A percentile compares a stretch with the other conserved stretches of the same genome.
Conservation (phyloP, 371 early-diverging fungal species). For the Nematocida displodere region DNA sequence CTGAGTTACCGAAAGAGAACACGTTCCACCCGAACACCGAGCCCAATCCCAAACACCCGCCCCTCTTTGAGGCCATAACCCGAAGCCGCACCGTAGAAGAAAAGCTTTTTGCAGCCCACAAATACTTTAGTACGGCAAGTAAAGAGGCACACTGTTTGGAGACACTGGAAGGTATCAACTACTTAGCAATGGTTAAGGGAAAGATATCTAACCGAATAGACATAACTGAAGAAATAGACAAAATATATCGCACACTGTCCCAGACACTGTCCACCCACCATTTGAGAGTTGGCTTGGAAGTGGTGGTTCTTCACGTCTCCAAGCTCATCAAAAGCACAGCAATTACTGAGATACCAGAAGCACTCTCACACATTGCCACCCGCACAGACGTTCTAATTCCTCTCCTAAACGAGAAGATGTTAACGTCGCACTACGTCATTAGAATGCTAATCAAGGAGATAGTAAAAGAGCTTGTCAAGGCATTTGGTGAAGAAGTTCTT, state of each 20-base stretch:
- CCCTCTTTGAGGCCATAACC: no score
- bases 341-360: neutral
- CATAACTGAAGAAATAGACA: neutral
- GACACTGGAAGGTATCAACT: neutral
- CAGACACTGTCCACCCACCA: neutral
- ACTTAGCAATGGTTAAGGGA: conserved; percentile 6
- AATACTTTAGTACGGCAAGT: neutral
- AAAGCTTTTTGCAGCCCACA: neutral
- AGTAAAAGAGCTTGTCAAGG: neutral
- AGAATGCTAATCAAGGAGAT: conserved; percentile 18
- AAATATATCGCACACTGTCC: neutral
- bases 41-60: no score
- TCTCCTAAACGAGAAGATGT: conserved; percentile 13
- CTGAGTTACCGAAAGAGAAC: no score
- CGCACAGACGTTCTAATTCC: neutral
- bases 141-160: neutral
- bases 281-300: conserved; percentile 30
- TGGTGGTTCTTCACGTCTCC: neutral
- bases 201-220: neutral
- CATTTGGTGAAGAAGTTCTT: neutral
- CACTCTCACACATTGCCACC: neutral
- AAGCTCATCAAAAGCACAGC: neutral
- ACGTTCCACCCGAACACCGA: no score
- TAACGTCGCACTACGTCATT: conserved; percentile 32
- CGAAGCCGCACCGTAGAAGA: no score